Conservation (phyloP, 2,329 filamentous ascomycete genomes). For the Lecanicillium sp. region DNA sequence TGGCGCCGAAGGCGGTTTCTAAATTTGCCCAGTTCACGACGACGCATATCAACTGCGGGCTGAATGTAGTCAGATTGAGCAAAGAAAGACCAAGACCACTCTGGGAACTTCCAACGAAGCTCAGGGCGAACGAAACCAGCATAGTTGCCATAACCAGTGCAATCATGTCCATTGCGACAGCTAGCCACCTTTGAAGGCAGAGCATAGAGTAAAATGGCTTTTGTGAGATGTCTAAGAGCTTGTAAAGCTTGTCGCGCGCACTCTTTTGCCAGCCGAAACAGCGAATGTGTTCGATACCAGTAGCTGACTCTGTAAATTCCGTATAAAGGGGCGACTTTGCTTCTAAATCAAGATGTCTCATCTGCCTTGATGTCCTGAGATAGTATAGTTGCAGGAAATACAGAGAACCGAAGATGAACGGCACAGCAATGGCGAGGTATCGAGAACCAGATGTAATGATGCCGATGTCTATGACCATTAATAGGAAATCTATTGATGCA, state of each 20-base stretch:
- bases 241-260: rapidly evolving
- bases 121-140: background rate
- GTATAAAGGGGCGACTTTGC: background rate
- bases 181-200: background rate
- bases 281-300: background rate
- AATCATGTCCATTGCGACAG: background rate
- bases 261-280: background rate
- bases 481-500: too few species aligned
- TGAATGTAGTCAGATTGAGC: background rate
- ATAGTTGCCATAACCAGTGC: background rate
- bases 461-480: background rate
- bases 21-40: background rate
- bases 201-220: background rate
- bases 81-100: slow-evolving; percentile 1
- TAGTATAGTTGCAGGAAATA: background rate
- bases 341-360: background rate
- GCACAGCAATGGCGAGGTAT: background rate
- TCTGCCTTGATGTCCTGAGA: slow-evolving; percentile 3
- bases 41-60: background rate
- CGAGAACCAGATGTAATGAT: background rate
- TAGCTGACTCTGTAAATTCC: background rate
- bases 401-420: background rate
- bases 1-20: slow-evolving; percentile 1
- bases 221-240: background rate
- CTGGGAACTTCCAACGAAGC: background rate